Percentiles rank a stretch among this genome's conserved stretches.
These are phyloP conservation scores for Physcia stellaris DNA, from an alignment of 495 filamentous ascomycete species.

Conservation along the genomic window DNA sequence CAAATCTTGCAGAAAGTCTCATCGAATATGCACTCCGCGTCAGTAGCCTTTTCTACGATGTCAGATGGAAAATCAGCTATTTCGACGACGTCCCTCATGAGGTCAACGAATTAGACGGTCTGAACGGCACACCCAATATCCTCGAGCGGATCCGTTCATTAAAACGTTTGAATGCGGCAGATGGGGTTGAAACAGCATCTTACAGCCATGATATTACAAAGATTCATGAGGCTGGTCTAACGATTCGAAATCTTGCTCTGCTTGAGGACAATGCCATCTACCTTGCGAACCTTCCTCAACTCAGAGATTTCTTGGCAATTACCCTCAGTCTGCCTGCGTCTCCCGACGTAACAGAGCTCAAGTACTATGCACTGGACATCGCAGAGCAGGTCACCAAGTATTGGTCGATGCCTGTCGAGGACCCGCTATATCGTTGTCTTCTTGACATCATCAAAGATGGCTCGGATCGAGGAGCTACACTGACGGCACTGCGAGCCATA, in stretches of 20 bases:
- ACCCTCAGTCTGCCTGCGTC: constrained; percentile 63
- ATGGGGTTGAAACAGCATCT: constrained; percentile 62
- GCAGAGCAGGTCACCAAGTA: constrained; percentile 81
- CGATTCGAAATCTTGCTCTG: constrained; percentile 87
- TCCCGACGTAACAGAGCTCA: constrained; percentile 67
- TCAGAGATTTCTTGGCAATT: constrained; percentile 72
- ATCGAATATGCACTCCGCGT: constrained; percentile 70
- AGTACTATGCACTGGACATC: constrained; percentile 84
- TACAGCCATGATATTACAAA: constrained; percentile 56
- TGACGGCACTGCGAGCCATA: constrained; percentile 70
- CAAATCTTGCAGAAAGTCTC: constrained; percentile 77
- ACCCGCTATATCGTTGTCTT: constrained; percentile 38
- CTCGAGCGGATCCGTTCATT: constrained; percentile 51
- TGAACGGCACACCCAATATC: constrained; percentile 65
- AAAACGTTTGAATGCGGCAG: constrained; percentile 39
- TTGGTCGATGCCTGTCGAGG: constrained; percentile 41
- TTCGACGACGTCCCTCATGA: constrained; percentile 37
- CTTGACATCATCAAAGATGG: constrained; percentile 37
- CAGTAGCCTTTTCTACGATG: constrained; percentile 59
- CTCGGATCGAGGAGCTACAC: constrained; percentile 70
- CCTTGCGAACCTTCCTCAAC: constrained; percentile 53
- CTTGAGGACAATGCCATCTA: constrained; percentile 77
- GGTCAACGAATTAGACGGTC: constrained; percentile 51
- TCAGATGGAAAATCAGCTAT: constrained; percentile 70
- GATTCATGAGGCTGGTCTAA: constrained; percentile 74